A percentile compares a stretch with the other conserved stretches of the same genome.
Conservation (phyloP, 129 eudicot species). For the Saussurea involucrata region DNA sequence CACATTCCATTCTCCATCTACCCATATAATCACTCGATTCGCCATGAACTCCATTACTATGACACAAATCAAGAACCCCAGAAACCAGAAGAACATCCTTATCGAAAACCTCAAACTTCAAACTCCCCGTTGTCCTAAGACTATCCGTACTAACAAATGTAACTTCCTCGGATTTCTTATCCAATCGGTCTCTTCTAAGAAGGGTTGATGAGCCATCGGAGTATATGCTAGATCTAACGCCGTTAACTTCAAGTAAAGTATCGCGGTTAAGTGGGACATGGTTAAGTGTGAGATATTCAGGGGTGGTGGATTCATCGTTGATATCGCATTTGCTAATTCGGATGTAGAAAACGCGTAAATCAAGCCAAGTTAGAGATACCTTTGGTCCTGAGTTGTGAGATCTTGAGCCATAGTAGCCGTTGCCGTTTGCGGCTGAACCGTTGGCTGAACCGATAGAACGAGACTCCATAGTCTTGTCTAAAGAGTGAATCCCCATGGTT, state of each 20-base stretch:
- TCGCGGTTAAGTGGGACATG: conserved; percentile 79
- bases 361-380: conserved; percentile 66
- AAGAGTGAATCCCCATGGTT: conserved; percentile 25
- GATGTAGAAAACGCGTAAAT: conserved; percentile 76
- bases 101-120: conserved; percentile 75
- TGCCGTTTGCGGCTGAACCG: conserved; percentile 32
- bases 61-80: conserved; percentile 52
- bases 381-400: conserved; percentile 39
- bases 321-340: conserved; percentile 70
- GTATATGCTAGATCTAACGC: conserved; percentile 59
- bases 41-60: conserved; percentile 44
- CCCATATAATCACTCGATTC: conserved; percentile 33
- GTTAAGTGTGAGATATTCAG: conserved; percentile 73
- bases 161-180: conserved; percentile 76
- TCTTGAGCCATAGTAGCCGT: conserved; percentile 41
- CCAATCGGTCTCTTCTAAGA: conserved; percentile 65
- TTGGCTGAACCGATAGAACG: conserved; percentile 35
- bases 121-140: conserved; percentile 65
- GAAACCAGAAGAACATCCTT: conserved; percentile 54
- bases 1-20: conserved; percentile 70
- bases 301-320: conserved; percentile 53
- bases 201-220: conserved; percentile 59
- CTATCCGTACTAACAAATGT: conserved; percentile 84
- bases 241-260: conserved; percentile 79
- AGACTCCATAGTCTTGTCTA: conserved; percentile 38